Conservation (phyloP, 805 yeast species). For the Hanseniaspora hatyaiensis region DNA sequence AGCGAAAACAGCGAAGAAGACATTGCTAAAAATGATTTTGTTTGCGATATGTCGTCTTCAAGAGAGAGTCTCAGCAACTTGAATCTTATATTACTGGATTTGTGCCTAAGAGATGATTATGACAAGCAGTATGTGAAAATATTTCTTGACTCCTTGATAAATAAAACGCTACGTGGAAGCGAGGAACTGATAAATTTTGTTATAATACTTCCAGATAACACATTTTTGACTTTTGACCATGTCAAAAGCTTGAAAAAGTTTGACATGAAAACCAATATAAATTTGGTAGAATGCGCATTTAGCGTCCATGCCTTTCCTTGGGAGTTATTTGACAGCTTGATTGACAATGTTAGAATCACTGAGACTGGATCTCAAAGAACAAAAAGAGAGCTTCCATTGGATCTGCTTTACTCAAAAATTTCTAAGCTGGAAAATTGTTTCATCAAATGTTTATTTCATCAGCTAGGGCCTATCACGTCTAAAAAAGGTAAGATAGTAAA, state of each 20-base stretch:
- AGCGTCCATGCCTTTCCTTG: neutral
- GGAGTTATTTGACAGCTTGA: neutral
- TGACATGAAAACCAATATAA: neutral
- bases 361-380: constrained; percentile 5
- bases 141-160: neutral
- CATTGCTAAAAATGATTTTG: neutral
- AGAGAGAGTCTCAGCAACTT: neutral
- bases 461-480: constrained; percentile 13
- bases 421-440: neutral
- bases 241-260: neutral
- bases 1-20: neutral
- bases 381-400: constrained; percentile 12
- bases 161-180: neutral
- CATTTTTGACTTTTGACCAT: neutral
- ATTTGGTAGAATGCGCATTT: neutral
- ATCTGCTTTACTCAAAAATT: neutral
- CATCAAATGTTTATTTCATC: constrained; percentile 3
- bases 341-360: neutral
- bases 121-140: neutral
- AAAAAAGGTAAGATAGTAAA: constrained; percentile 13
- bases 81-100: constrained; percentile 5
- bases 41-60: neutral
- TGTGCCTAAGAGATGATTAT: constrained; percentile 5
- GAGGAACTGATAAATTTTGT: neutral
- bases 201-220: constrained; percentile 1